Evolutionary conservation across 1,139 yeast species (phyloP).

Genomic region (Pichia sp.): DNA sequence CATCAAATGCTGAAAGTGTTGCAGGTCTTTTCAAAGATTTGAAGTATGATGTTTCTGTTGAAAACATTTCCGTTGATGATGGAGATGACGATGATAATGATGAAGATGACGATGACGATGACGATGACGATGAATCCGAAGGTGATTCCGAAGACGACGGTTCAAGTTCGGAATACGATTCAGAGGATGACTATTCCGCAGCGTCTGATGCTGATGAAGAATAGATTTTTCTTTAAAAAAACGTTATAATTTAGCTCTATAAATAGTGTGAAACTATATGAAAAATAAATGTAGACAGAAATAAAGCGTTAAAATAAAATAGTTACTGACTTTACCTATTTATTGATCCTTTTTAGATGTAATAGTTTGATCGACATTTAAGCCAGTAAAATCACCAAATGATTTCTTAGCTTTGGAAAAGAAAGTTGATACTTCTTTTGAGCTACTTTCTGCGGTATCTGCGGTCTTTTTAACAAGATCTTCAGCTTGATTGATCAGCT

Average conservation of each 20-base stretch:
- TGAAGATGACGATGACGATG: not conserved
- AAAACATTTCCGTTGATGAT: constrained; percentile 23
- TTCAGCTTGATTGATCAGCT: constrained; percentile 38
- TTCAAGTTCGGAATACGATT: constrained; percentile 9
- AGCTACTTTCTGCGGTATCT: constrained; percentile 32
- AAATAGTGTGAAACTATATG: not conserved
- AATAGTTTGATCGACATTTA: constrained; percentile 57
- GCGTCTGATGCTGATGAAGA: not conserved
- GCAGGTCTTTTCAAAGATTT: constrained; percentile 34
- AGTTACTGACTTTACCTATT: too few relatives aligned
- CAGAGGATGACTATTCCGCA: not conserved
- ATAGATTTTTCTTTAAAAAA: not conserved
- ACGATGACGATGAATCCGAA: constrained; percentile 9
- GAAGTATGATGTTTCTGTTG: constrained; percentile 58
- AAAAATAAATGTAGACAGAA: too few relatives aligned
- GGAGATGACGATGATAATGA: constrained; percentile 18
- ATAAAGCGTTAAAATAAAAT: too few relatives aligned
- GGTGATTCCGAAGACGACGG: constrained; percentile 8
- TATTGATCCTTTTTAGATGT: constrained; percentile 36
- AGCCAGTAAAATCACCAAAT: constrained; percentile 57
- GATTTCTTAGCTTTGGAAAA: constrained; percentile 38
- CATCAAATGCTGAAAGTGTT: constrained; percentile 47
- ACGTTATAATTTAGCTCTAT: not conserved
- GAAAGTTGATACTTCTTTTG: constrained; percentile 27
- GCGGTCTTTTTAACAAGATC: constrained; percentile 38